Conservation (phyloP, 768 basidiomycete species). For the Tulasnella calospora region DNA sequence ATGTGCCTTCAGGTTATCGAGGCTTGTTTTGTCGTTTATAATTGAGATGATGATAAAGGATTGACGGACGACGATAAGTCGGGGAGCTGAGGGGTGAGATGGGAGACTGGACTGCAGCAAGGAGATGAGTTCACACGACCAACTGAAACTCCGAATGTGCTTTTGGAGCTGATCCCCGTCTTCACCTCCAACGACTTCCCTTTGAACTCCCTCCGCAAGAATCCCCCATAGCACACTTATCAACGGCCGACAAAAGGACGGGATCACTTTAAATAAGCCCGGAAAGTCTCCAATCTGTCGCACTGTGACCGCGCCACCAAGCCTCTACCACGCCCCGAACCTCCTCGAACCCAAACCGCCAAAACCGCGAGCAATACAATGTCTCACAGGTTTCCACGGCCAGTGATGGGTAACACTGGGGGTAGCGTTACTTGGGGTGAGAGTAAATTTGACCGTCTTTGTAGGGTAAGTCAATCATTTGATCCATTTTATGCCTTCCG, state of each 20-base stretch:
- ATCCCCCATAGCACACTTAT: not conserved
- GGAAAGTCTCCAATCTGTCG: no score
- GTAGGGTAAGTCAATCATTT: not conserved
- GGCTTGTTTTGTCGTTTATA: not conserved
- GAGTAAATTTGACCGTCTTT: not conserved
- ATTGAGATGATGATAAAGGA: not conserved
- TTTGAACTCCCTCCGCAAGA: not conserved
- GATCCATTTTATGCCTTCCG: not conserved
- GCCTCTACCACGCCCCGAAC: not conserved
- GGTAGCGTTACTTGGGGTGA: not conserved
- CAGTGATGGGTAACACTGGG: not conserved
- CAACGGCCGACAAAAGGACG: not conserved
- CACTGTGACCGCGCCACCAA: no score
- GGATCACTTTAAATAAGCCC: not conserved
- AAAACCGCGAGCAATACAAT: not conserved
- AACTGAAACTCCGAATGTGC: not conserved
- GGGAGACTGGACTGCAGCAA: not conserved
- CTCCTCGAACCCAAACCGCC: not conserved
- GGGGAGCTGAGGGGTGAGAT: constrained; percentile 1
- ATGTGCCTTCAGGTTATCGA: not conserved
- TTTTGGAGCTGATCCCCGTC: not conserved
- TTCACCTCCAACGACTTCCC: not conserved
- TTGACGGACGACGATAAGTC: not conserved
- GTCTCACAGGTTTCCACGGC: not conserved
- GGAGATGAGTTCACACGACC: not conserved